Evolutionary conservation across 441 rosid species (phyloP).

Genomic region (Bruguiera hainesii): DNA sequence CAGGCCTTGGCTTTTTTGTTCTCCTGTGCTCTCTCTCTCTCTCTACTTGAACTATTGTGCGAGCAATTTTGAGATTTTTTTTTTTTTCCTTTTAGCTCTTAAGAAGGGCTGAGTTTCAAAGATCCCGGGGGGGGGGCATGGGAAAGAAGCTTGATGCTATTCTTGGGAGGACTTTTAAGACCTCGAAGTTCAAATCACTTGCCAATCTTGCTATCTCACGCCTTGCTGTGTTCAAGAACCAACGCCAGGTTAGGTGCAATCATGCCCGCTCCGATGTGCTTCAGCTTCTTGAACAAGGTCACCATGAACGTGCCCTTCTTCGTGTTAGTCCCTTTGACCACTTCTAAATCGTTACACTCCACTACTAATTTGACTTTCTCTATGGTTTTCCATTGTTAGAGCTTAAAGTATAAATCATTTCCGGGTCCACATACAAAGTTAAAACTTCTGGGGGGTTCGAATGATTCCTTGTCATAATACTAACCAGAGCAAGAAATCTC

Average conservation of each 20-base stretch:
- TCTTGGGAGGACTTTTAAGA: slow-evolving; percentile 62
- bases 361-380: too few species aligned
- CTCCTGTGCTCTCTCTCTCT: neutral
- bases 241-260: slow-evolving; percentile 52
- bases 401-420: too few species aligned
- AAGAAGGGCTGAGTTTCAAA: too few species aligned
- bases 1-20: slow-evolving; percentile 21
- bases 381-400: too few species aligned
- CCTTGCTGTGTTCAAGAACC: slow-evolving; percentile 67
- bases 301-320: slow-evolving; percentile 71
- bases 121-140: slow-evolving; percentile 30
- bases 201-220: slow-evolving; percentile 64
- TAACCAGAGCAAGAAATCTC: neutral
- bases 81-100: too few species aligned
- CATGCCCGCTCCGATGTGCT: slow-evolving; percentile 71
- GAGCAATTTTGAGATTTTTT: too few species aligned
- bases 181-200: slow-evolving; percentile 52
- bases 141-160: slow-evolving; percentile 80
- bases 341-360: neutral
- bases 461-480: too few species aligned
- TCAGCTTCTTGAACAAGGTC: slow-evolving; percentile 73
- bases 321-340: slow-evolving; percentile 40
- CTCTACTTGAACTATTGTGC: neutral
- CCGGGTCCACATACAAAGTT: too few species aligned
- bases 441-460: too few species aligned